Evolutionary conservation across 495 filamentous ascomycete genomes (phyloP), one percentile per base, ranked within the genome.

Genomic region (Tuber brumale): DNA sequence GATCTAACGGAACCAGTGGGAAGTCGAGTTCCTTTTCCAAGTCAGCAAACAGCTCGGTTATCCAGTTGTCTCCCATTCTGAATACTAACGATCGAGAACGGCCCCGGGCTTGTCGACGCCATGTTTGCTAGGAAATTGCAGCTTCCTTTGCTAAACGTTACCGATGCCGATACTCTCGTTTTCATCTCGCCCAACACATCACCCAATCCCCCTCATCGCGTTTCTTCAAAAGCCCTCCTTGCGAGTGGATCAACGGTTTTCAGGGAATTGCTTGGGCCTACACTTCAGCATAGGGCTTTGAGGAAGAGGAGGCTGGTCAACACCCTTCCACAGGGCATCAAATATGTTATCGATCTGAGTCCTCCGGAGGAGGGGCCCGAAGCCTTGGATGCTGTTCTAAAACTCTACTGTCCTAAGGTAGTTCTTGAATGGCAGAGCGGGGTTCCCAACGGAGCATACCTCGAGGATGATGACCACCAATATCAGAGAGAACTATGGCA

Each of bases 271-370:
- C 85, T 89, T 18, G 81, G 79, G 23, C 85, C 86, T 23, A 85
- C 84, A 1, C 72, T 39, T 27, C 85, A 86, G 72, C 83, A 73
- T 71, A 81, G 83, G 35, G 75, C 79, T 2, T 84, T 86, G 27
- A 76, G 80, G n/a, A 66, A 76, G 31, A 82, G 78, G 41, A 76
- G 76, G 42, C 70, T 82, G 23, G 72, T 76, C 43, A 74, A 79
- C 51, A 74, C 66, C 12, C 69, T 88, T 9, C 85, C 86, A 0
- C 70, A 76, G 2, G 84, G 84, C 0, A 84, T 89, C 76, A 88
- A 86, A 75, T 89, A 86, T 75, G 84, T 88, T 6, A 75, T 89
- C 69, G 88, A 89, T 74, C 80, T 89, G n/a, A 88, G 87, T n/a
- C 88, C 88, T 6, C 86, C 86, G 0, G 81, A 81, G 1, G 80